A percentile compares a stretch with the other conserved stretches of the same genome.
These are phyloP conservation scores for Skeletonema costatum DNA, from an alignment of 108 stramenopile genomes.

Conservation along the genomic window DNA sequence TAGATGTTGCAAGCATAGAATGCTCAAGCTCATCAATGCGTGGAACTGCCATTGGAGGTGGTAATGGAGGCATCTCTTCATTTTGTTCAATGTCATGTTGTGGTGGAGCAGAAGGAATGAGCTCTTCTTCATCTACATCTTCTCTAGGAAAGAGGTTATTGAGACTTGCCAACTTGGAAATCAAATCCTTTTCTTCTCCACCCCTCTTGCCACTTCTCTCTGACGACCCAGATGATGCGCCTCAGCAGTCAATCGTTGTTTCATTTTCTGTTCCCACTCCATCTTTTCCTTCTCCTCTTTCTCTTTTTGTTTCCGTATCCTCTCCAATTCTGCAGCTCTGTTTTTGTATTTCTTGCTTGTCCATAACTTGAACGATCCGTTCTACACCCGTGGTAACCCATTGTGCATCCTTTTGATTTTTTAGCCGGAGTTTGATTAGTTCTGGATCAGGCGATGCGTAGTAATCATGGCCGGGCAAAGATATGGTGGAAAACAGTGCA, in stretches of 20 bases:
- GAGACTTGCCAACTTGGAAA: slow-evolving; percentile 33
- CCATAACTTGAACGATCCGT: slow-evolving; percentile 75
- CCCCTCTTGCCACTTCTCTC: slow-evolving; percentile 3
- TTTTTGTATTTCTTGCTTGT: slow-evolving; percentile 63
- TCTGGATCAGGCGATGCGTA: slow-evolving; percentile 50
- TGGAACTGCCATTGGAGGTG: slow-evolving; percentile 49
- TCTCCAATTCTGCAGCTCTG: slow-evolving; percentile 29
- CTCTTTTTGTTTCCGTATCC: slow-evolving; percentile 36
- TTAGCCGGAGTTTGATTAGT: slow-evolving; percentile 26
- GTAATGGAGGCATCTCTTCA: slow-evolving; percentile 25
- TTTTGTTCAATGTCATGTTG: not conserved
- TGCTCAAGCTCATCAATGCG: slow-evolving; percentile 15
- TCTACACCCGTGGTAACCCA: slow-evolving; percentile 70
- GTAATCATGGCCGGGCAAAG: slow-evolving; percentile 77
- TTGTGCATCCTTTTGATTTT: slow-evolving; percentile 58
- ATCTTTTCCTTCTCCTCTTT: slow-evolving; percentile 39
- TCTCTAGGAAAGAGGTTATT: slow-evolving; percentile 32
- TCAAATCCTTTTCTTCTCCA: slow-evolving; percentile 20
- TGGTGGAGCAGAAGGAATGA: not conserved
- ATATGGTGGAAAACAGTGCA: slow-evolving; percentile 68
- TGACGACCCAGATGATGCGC: not conserved
- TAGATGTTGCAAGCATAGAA: slow-evolving; percentile 23
- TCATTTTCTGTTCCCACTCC: slow-evolving; percentile 53
- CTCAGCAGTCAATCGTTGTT: slow-evolving; percentile 28
- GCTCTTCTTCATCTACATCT: not conserved